A percentile compares a stretch with the other conserved stretches of the same genome.
These are phyloP conservation scores for Sporothrix brasiliensis DNA, from an alignment of 2,329 filamentous ascomycete species.

Conservation along the genomic window DNA sequence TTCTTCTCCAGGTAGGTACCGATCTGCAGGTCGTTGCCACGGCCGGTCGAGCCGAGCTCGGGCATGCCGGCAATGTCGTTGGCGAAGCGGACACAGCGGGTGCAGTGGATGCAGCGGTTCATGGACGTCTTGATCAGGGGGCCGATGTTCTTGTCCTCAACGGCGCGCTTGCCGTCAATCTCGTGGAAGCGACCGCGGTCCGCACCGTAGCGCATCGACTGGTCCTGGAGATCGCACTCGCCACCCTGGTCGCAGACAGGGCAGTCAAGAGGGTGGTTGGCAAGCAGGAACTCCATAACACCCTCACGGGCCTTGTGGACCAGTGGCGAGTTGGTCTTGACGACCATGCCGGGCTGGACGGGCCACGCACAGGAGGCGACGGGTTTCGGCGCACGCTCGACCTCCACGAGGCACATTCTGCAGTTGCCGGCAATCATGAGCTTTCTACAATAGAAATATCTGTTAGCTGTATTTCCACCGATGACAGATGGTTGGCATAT, in stretches of 20 bases:
- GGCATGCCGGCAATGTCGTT: slow-evolving; percentile 96
- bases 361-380: slow-evolving; percentile 99
- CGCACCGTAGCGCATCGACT: slow-evolving; percentile 97
- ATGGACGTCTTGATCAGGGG: slow-evolving; percentile 98
- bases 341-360: slow-evolving; percentile 97
- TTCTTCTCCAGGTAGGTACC: slow-evolving; percentile 96
- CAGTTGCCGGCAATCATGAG: slow-evolving; percentile 99
- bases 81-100: slow-evolving; percentile 93
- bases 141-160: slow-evolving; percentile 99
- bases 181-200: slow-evolving; percentile 98
- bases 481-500: not conserved
- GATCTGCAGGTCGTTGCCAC: slow-evolving; percentile 97
- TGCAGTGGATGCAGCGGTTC: slow-evolving; percentile 99
- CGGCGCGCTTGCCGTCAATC: slow-evolving; percentile 89
- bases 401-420: slow-evolving; percentile 99
- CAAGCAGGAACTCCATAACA: slow-evolving; percentile 97
- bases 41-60: slow-evolving; percentile 89
- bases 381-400: slow-evolving; percentile 93
- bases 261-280: slow-evolving; percentile 95
- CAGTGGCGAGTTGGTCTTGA: slow-evolving; percentile 95
- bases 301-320: slow-evolving; percentile 98
- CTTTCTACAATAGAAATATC: slow-evolving; percentile 64
- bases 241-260: slow-evolving; percentile 98
- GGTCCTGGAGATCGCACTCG: slow-evolving; percentile 98
- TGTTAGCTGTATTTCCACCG: slow-evolving; percentile 45